Evolutionary conservation across 306 rosid species (phyloP).

Genomic region (Corylus heterophylla): DNA sequence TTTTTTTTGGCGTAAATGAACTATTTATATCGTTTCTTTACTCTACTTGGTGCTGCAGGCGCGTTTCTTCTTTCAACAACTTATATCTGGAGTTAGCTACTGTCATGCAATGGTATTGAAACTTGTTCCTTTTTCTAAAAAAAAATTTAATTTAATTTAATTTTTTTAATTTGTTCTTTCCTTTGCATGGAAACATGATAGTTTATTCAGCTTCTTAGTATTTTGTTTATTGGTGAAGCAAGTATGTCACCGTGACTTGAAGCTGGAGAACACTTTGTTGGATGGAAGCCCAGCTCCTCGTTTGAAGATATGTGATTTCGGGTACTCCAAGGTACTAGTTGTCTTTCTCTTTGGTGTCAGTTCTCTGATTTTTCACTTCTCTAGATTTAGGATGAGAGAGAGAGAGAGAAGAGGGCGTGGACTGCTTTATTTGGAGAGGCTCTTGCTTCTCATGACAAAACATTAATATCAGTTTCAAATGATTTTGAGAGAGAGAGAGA

Average conservation of each 20-base stretch:
- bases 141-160: no score
- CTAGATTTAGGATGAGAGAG: background rate
- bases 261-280: slow-evolving; percentile 89
- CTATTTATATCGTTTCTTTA: background rate
- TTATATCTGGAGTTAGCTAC: slow-evolving; percentile 92
- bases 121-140: background rate
- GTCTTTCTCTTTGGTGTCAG: slow-evolving; percentile 15
- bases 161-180: background rate
- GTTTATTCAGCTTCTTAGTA: slow-evolving; percentile 1
- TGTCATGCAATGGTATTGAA: slow-evolving; percentile 87
- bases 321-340: slow-evolving; percentile 76
- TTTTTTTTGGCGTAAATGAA: slow-evolving; percentile 8
- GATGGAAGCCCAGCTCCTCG: slow-evolving; percentile 89
- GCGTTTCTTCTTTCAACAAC: slow-evolving; percentile 97
- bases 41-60: slow-evolving; percentile 53
- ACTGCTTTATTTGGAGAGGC: background rate
- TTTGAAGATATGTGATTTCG: slow-evolving; percentile 95
- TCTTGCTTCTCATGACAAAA: slow-evolving; percentile 1
- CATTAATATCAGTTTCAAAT: background rate
- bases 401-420: no score
- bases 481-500: background rate
- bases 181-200: slow-evolving; percentile 5
- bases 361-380: slow-evolving; percentile 13
- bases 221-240: slow-evolving; percentile 59
- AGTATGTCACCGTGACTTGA: slow-evolving; percentile 96